Base-by-base conservation (phyloP, 768 basidiomycete species). In the Gloeostereum incarnatum region DNA sequence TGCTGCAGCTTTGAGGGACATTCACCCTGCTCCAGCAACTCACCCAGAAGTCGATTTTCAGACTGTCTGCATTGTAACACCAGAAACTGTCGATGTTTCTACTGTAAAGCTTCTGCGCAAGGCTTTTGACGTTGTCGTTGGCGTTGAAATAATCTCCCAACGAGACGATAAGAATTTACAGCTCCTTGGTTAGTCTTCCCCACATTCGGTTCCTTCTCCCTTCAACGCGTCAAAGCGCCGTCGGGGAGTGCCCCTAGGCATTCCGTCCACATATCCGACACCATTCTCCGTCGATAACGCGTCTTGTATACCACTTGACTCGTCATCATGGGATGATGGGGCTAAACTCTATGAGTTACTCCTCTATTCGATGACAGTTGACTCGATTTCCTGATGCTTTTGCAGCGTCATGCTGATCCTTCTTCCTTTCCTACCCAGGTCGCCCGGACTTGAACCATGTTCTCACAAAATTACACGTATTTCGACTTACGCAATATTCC, bases 391-490 rank as follows among this genome's bases (percentile, higher is more conserved):
- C 11, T 6, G 6, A 38, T 18, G 9, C 27, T n/a, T n/a, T 5
- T 27, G 25, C 16, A 13, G 17, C 30, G 19, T 31, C 39, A 17
- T 21, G 31, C 29, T 27, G 20, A 4, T 14, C 36, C 39, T 42
- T 11, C 38, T 41, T 48, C 32, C 44, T 45, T 42, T 38, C 9
- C 39, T 44, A 38, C 27, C 31, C 58, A 98, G 94, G 96, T 52
- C 92, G 96, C 42, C 88, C 79, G 19, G 94, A 99, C 65, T 80
- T 99, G 42, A 74, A 80, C 54, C 79, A 86, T 44, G 90, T 93
- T 60, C 77, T 98, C 61, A 97, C 96, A 42, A 99, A 99, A 61
- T 66, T 99, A 40, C 96, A 99, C 60, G 72, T 87, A 47, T 97
- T 98, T 56, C 90, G 96, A 44, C 78, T 99, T 45, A 77, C 73